These are phyloP conservation scores for Clausena lansium DNA, from an alignment of 345 rosid species.

Conservation along the genomic window DNA sequence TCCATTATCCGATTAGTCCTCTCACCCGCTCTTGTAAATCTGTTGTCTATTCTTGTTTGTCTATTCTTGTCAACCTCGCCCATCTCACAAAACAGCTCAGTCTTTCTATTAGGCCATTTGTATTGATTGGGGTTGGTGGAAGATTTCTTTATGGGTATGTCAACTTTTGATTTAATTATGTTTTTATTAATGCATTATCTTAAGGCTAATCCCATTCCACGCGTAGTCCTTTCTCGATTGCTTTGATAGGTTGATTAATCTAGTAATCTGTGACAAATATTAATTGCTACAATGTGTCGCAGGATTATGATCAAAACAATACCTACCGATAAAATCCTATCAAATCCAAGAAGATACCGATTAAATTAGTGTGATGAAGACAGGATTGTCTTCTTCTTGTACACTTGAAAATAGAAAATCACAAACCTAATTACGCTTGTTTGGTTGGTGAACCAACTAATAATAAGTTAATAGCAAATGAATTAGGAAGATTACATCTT, in stretches of 20 bases:
- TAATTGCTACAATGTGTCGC: too few relatives aligned
- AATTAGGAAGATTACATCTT: background rate
- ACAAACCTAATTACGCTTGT: background rate
- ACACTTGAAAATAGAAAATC: background rate
- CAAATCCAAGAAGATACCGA: background rate
- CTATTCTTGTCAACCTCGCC: slow-evolving; percentile 13
- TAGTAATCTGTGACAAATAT: too few relatives aligned
- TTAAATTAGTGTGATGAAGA: background rate
- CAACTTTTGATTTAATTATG: background rate
- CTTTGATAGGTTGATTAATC: background rate
- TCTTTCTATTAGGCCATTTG: background rate
- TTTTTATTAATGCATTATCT: background rate
- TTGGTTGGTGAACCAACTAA: background rate
- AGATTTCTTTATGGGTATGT: background rate
- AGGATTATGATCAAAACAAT: too few relatives aligned
- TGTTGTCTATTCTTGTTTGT: slow-evolving; percentile 9
- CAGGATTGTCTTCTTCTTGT: background rate
- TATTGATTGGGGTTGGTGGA: slow-evolving; percentile 7
- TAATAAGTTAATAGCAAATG: background rate
- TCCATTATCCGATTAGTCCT: background rate
- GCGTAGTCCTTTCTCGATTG: background rate
- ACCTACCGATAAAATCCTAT: too few relatives aligned
- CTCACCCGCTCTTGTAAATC: slow-evolving; percentile 17
- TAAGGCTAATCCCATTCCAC: too few relatives aligned
- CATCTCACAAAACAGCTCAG: background rate